Evolutionary conservation across 352 stramenopile species (phyloP).

Genomic region (Globisporangium heterothallicum): DNA sequence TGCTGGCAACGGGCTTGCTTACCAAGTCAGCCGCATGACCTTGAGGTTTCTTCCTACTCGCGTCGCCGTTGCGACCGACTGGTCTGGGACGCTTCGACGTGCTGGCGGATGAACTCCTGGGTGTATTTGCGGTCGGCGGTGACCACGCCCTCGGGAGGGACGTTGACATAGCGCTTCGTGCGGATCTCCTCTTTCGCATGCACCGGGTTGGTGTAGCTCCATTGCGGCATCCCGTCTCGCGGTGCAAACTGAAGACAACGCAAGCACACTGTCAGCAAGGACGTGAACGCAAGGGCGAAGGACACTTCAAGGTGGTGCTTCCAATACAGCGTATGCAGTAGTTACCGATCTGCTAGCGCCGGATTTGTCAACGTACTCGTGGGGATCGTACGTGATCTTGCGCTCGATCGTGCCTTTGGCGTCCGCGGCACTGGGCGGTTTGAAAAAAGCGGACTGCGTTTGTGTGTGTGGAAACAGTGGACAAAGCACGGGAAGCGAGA

Average conservation of each 20-base stretch:
- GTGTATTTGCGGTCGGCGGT: slow-evolving; percentile 60
- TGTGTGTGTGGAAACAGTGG: no score
- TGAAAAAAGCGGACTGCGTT: slow-evolving; percentile 31
- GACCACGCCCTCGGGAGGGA: slow-evolving; percentile 41
- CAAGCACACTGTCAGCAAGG: not conserved
- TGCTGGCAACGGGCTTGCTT: slow-evolving; percentile 6
- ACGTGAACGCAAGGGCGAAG: not conserved
- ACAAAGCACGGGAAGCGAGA: no score
- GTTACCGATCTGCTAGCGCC: slow-evolving; percentile 32
- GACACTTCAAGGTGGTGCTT: no score
- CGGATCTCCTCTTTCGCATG: slow-evolving; percentile 39
- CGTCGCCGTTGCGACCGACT: slow-evolving; percentile 16
- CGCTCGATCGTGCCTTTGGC: slow-evolving; percentile 55
- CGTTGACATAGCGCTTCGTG: slow-evolving; percentile 36
- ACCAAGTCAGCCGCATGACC: not conserved
- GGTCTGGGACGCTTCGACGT: slow-evolving; percentile 38
- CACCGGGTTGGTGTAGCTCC: slow-evolving; percentile 44
- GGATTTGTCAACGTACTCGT: slow-evolving; percentile 38
- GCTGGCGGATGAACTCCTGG: slow-evolving; percentile 54
- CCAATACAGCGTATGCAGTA: no score
- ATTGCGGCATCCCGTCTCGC: slow-evolving; percentile 28
- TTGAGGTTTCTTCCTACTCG: not conserved
- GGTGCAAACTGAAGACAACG: slow-evolving; percentile 6
- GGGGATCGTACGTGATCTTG: slow-evolving; percentile 45
- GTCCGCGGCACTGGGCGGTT: slow-evolving; percentile 33